Base-by-base conservation (phyloP, 768 basidiomycete species). In the Tricholoma bakamatsutake region DNA sequence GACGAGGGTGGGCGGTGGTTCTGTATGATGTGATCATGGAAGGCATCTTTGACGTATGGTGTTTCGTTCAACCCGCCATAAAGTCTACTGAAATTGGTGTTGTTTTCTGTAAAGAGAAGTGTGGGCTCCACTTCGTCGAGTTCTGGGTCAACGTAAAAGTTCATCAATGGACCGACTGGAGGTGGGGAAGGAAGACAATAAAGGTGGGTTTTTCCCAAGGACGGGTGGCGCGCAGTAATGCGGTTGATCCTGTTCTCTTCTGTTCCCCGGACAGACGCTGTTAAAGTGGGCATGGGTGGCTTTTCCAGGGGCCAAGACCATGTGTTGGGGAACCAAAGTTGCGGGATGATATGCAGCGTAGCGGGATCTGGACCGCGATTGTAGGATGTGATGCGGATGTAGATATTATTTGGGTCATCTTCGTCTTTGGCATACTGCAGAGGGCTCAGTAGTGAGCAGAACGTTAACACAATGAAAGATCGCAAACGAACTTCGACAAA, bases 351-450 rank as follows among this genome's bases (percentile, higher is more conserved):
- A 68, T 99, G 97, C 56, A 99, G 75, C 27, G 88, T 95, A 15
- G 96, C 94, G 1, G 93, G 82, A 57, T 98, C 94, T 10, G 96
- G 94, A 0, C 97, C 96, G 35, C 97, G 87, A 71, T 99, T 99
- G 74, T 98, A 99, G 12, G 87, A 79, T 2, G 96, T 98, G 67
- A 99, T 93, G 55, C 97, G 90, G 61, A 98, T 83, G 61, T 93
- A 96, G 59, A 96, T 69, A 61, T 81, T 90, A 54, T 98, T 86
- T 8, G 92, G 85, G 48, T 90, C 81, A 60, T 98, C 89, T 66
- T 91, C 93, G 62, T 97, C 97, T 73, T 98, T 99, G 34, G 97
- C 95, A 70, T 99, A 98, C 93, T 97, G 63, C 15, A 37, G 42
- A 31, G 10, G n/a, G 6, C 24, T 3, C 1, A 31, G 33, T 42